Evolutionary conservation across 257 asterid genomes (phyloP), one percentile per base, ranked within the genome.

Genomic region (Craterostigma plantagineum): DNA sequence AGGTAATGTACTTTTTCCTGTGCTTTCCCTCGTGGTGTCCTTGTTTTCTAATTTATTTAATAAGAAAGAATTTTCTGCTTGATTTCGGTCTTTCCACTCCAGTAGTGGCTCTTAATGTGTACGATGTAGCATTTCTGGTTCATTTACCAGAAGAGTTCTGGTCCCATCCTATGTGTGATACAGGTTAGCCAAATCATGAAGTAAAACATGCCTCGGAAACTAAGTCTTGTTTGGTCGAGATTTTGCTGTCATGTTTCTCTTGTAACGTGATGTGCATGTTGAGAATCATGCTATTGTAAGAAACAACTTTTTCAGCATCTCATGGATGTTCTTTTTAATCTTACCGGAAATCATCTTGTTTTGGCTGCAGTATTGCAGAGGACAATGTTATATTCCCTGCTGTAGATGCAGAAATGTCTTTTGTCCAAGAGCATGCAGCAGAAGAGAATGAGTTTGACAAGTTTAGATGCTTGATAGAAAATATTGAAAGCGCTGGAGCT

Each of bases 361-460:
- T 15, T 47, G 54, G 35, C 35, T 82, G 82, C 93, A 87, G 97
- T 74, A 79, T 87, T 69, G 97, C 95, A 14, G 97, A 87, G 90
- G 97, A 87, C 69, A 70, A 79, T 67, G 83, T 87, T 60, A 76
- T 82, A 70, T 87, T 82, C 72, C 95, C 95, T 52, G 93, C 93
- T 17, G 84, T 79, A 43, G 95, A 79, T 68, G 75, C 70, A 45
- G 92, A 79, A 64, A 63, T 82, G 56, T 87, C 92, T 46, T 87
- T 87, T 68, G 90, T 68, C 36, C 84, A 82, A 70, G 97, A 87
- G 76, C 97, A 87, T 51, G 84, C 91, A 14, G 95, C 71, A 66
- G 97, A 82, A 70, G 97, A 82, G 76, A 79, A 71, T 49, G 92
- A 82, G 65, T 86, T 86, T 46, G 83, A 71, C 59, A 86, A 76